Percentiles rank a stretch among this genome's conserved stretches.
Conservation (phyloP, 2,329 filamentous ascomycete genomes). For the Cercospora sp. region DNA sequence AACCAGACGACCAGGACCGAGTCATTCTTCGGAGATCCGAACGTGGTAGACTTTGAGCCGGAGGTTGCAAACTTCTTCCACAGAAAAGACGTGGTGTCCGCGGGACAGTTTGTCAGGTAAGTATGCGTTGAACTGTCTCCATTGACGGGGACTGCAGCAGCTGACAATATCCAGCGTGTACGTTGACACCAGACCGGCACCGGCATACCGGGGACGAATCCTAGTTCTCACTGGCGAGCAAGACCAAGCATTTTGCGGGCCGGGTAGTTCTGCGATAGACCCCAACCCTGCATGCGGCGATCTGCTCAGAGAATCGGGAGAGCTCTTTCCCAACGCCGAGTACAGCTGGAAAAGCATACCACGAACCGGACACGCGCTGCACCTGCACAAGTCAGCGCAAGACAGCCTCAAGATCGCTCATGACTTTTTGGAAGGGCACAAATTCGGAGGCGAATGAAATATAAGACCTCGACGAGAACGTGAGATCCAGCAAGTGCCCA, state of each 20-base stretch:
- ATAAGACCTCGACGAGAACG: not conserved
- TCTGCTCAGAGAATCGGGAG: slow-evolving; percentile 17
- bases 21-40: slow-evolving; percentile 23
- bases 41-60: slow-evolving; percentile 21
- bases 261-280: slow-evolving; percentile 18
- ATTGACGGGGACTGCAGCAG: not conserved
- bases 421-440: slow-evolving; percentile 13
- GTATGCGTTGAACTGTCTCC: not conserved
- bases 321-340: slow-evolving; percentile 20
- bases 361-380: slow-evolving; percentile 18
- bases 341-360: slow-evolving; percentile 22
- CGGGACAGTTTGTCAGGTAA: slow-evolving; percentile 22
- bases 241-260: slow-evolving; percentile 26
- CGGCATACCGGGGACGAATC: slow-evolving; percentile 17
- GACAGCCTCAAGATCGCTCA: slow-evolving; percentile 15
- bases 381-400: slow-evolving; percentile 14
- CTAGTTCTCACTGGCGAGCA: slow-evolving; percentile 23
- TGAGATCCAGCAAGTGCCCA: not conserved
- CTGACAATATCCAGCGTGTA: slow-evolving; percentile 12
- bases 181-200: slow-evolving; percentile 9
- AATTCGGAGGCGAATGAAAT: slow-evolving; percentile 5
- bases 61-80: slow-evolving; percentile 17
- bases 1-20: slow-evolving; percentile 19
- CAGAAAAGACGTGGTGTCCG: slow-evolving; percentile 19
- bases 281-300: slow-evolving; percentile 14